Evolutionary conservation across 306 rosid species (phyloP), one percentile per base, ranked within the genome.

Genomic region (Sophora flavescens): DNA sequence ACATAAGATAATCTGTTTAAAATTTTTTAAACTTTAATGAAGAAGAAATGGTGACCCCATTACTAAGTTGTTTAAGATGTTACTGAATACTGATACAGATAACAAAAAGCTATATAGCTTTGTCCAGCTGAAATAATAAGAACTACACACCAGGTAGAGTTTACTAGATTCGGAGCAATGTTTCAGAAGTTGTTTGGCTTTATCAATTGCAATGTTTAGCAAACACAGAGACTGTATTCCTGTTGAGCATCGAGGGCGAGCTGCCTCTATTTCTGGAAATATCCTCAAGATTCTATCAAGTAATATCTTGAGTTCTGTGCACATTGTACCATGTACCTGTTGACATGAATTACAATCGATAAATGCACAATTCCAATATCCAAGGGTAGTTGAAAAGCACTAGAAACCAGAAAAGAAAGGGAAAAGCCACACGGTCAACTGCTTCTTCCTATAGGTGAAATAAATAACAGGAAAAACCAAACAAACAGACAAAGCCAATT

Each of bases 141-240:
- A 64, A 18, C 12, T 51, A 82, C 93, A 14, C 44, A 92, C 99
- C 97, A 95, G 88, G 84, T 95, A 95, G 84, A 95, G 92, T 87
- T 90, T 92, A 85, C 97, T 95, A 30, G 90, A 85, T 30, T 95
- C 96, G 8, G 90, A 69, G 81, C 99, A 95, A 81, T 87, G 58
- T 69, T 88, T 93, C 64, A 95, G 88, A 56, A 89, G 80, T 16
- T 70, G 70, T 63, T 84, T 87, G 77, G 97, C 87, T 82, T 86
- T 91, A 3, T 83, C 87, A 51, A 91, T 83, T 47, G 93, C 84
- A 2, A 4, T 22, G 79, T 64, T 89, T 57, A 96, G 84, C 80
- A 72, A 58, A 83, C 93, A 88, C 4, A 96, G 78, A 35, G 92
- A 80, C 83, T 84, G 81, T 72, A 93, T 86, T 78, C 99, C 99